Evolutionary conservation across 495 filamentous ascomycete genomes (phyloP).

Genomic region (Daldinia decipiens): DNA sequence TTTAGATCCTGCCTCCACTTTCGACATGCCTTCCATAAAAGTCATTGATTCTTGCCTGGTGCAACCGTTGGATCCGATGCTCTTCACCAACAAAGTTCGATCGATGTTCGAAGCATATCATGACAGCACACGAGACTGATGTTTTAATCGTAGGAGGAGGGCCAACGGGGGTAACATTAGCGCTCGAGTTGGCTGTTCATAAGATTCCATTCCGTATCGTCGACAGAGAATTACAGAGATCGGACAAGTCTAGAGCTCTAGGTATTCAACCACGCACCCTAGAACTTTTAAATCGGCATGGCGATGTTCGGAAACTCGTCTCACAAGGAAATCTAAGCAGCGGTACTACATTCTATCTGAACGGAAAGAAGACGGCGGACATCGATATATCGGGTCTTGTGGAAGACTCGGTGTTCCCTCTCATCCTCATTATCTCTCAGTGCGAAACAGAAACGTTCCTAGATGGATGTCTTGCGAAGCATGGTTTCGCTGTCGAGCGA

Average conservation of each 20-base stretch:
- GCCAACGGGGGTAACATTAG: constrained; percentile 44
- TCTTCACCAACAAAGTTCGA: not conserved
- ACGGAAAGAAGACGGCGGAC: constrained; percentile 43
- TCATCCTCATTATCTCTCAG: constrained; percentile 56
- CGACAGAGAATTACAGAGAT: constrained; percentile 40
- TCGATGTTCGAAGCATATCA: constrained; percentile 8
- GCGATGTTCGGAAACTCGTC: constrained; percentile 32
- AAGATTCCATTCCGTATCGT: constrained; percentile 43
- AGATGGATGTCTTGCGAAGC: constrained; percentile 49
- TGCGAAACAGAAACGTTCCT: constrained; percentile 55
- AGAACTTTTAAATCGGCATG: constrained; percentile 50
- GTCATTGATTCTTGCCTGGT: not conserved
- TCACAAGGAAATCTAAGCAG: constrained; percentile 33
- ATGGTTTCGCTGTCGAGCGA: constrained; percentile 51
- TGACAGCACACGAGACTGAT: constrained; percentile 26
- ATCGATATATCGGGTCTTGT: constrained; percentile 48
- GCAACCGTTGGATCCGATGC: too few relatives aligned
- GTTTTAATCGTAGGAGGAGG: constrained; percentile 49
- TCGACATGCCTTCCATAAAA: not conserved
- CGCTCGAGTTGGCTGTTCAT: constrained; percentile 43
- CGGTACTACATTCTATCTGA: constrained; percentile 40
- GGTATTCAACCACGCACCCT: constrained; percentile 50
- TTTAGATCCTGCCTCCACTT: constrained; percentile 26
- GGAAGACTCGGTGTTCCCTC: constrained; percentile 50
- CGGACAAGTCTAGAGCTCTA: constrained; percentile 47